A percentile compares a stretch with the other conserved stretches of the same genome.
Conservation (phyloP, 192 early-diverging fungal species). For the Backusella tarrabulga region DNA sequence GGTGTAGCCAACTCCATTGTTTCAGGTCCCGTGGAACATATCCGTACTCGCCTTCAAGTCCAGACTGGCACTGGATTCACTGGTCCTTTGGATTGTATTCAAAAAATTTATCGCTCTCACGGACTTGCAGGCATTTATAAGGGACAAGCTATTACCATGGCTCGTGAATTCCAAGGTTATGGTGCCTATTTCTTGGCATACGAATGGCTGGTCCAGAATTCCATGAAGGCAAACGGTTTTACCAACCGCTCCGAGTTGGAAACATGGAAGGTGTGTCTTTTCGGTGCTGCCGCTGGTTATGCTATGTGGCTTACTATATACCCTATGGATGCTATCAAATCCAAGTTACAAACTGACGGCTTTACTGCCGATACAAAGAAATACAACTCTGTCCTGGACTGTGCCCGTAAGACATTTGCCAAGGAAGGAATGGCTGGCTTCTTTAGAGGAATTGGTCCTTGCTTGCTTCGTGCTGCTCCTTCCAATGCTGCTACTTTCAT, state of each 20-base stretch:
- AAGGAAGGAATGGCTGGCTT: slow-evolving; percentile 83
- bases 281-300: slow-evolving; percentile 81
- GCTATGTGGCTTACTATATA: slow-evolving; percentile 79
- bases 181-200: slow-evolving; percentile 93
- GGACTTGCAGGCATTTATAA: slow-evolving; percentile 85
- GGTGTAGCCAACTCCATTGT: slow-evolving; percentile 89
- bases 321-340: slow-evolving; percentile 93
- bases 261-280: slow-evolving; percentile 72
- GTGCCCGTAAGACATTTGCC: slow-evolving; percentile 70
- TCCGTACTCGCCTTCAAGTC: slow-evolving; percentile 94
- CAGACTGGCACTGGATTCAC: slow-evolving; percentile 66
- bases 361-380: slow-evolving; percentile 62
- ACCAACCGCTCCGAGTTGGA: slow-evolving; percentile 68
- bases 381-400: slow-evolving; percentile 78
- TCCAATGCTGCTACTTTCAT: slow-evolving; percentile 94
- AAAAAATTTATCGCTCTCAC: slow-evolving; percentile 72
- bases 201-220: slow-evolving; percentile 82
- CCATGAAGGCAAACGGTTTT: slow-evolving; percentile 52
- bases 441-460: slow-evolving; percentile 80
- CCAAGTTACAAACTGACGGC: slow-evolving; percentile 90
- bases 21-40: slow-evolving; percentile 93
- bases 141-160: slow-evolving; percentile 82
- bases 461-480: slow-evolving; percentile 90
- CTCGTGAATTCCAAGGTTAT: slow-evolving; percentile 90
- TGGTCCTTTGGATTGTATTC: slow-evolving; percentile 85